These are phyloP conservation scores for Allomyces arbusculus DNA, from an alignment of 192 early-diverging fungal species.

Conservation along the genomic window DNA sequence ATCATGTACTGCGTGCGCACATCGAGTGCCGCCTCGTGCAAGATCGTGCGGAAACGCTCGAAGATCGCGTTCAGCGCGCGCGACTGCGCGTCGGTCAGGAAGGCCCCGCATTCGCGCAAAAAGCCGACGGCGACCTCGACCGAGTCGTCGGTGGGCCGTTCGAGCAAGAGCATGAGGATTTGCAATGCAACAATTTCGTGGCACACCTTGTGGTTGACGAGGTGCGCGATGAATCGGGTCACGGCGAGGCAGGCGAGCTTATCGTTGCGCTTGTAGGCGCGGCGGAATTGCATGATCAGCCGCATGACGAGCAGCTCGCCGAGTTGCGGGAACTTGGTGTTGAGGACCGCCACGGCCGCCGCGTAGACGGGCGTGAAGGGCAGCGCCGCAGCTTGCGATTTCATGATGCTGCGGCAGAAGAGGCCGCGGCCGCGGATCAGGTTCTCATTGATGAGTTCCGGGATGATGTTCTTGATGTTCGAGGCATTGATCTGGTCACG, in stretches of 20 bases:
- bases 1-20: constrained; percentile 95
- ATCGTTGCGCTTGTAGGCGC: constrained; percentile 78
- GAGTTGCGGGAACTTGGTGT: constrained; percentile 80
- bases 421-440: constrained; percentile 82
- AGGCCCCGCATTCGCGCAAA: constrained; percentile 70
- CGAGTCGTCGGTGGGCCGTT: constrained; percentile 79
- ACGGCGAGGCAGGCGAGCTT: constrained; percentile 68
- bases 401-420: constrained; percentile 65
- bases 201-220: constrained; percentile 75
- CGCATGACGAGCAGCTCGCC: constrained; percentile 72
- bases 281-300: constrained; percentile 69
- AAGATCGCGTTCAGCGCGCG: constrained; percentile 64
- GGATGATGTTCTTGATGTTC: constrained; percentile 77
- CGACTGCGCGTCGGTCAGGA: constrained; percentile 54
- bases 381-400: constrained; percentile 64
- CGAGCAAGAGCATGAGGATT: constrained; percentile 56
- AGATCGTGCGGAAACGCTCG: constrained; percentile 73
- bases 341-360: constrained; percentile 63
- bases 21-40: constrained; percentile 86
- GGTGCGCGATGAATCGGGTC: constrained; percentile 72
- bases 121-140: constrained; percentile 91
- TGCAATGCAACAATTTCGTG: constrained; percentile 79
- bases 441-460: constrained; percentile 77
- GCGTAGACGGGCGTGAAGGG: constrained; percentile 87
- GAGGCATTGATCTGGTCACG: constrained; percentile 43